A percentile compares a stretch with the other conserved stretches of the same genome.
These are phyloP conservation scores for Deuterostichococcus epilithicus DNA, from an alignment of 139 green algal genomes.

Conservation along the genomic window DNA sequence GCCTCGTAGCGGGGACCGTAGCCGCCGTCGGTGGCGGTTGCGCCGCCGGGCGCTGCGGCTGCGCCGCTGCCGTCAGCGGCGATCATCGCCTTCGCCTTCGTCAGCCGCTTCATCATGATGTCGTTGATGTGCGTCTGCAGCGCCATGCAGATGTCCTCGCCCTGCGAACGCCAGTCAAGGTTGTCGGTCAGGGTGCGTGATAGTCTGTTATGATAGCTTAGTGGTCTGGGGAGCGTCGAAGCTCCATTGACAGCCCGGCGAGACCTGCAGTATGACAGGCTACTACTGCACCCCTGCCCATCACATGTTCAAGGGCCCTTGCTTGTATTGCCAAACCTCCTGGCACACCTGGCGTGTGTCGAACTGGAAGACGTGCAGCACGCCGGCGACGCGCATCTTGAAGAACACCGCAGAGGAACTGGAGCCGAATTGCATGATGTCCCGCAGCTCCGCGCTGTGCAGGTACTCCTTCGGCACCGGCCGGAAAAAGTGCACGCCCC, in stretches of 20 bases:
- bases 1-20: conserved; percentile 86
- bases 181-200: background rate
- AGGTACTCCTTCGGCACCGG: conserved; percentile 96
- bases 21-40: conserved; percentile 20
- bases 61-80: conserved; percentile 6
- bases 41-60: background rate
- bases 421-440: conserved; percentile 97
- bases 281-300: too few relatives aligned
- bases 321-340: too few relatives aligned
- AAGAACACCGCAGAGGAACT: conserved; percentile 91
- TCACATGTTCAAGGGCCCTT: too few relatives aligned
- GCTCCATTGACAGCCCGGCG: too few relatives aligned
- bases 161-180: conserved; percentile 39
- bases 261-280: too few relatives aligned
- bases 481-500: conserved; percentile 88
- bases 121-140: conserved; percentile 99
- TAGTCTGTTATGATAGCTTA: too few relatives aligned
- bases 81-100: conserved; percentile 35
- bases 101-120: conserved; percentile 94
- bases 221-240: too few relatives aligned
- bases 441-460: conserved; percentile 89
- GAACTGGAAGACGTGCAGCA: conserved; percentile 98
- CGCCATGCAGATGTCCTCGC: conserved; percentile 97
- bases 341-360: conserved; percentile 68
- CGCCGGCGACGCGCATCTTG: conserved; percentile 95